A percentile compares a stretch with the other conserved stretches of the same genome.
These are phyloP conservation scores for Pseudogymnoascus sp. DNA, from an alignment of 2,329 filamentous ascomycete species.

Conservation along the genomic window DNA sequence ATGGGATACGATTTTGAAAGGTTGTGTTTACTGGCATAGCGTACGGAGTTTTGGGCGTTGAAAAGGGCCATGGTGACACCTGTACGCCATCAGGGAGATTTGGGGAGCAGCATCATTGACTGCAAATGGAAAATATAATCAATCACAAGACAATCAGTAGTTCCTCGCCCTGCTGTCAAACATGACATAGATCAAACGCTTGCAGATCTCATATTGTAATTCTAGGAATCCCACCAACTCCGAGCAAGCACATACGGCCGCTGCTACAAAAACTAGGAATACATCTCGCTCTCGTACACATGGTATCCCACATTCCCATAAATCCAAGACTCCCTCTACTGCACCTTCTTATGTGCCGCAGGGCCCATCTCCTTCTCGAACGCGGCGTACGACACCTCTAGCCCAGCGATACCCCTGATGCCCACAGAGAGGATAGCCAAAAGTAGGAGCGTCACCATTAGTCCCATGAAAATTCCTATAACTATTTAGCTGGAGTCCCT, in stretches of 20 bases:
- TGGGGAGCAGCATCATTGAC: not conserved
- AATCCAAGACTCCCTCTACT: slow-evolving; percentile 25
- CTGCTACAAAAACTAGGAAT: not conserved
- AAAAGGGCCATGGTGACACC: slow-evolving; percentile 2
- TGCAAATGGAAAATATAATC: not conserved
- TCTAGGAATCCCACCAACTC: slow-evolving; percentile 8
- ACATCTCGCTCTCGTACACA: slow-evolving; percentile 6
- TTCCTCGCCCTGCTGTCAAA: not conserved
- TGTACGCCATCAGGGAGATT: slow-evolving; percentile 1
- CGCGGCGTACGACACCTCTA: slow-evolving; percentile 86
- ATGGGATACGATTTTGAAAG: not conserved
- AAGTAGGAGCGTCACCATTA: slow-evolving; percentile 64
- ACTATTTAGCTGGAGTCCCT: slow-evolving; percentile 4
- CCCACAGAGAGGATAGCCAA: slow-evolving; percentile 73
- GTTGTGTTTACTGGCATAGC: slow-evolving; percentile 6
- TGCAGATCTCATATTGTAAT: slow-evolving; percentile 6
- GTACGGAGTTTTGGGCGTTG: slow-evolving; percentile 8
- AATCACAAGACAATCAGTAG: not conserved
- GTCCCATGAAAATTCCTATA: slow-evolving; percentile 79
- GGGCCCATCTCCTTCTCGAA: slow-evolving; percentile 96
- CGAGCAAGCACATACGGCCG: slow-evolving; percentile 4
- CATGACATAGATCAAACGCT: not conserved
- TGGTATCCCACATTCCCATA: not conserved
- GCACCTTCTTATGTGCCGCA: slow-evolving; percentile 77
- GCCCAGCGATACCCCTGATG: slow-evolving; percentile 65